phyloP scores from a whole-genome alignment of 2,329 filamentous ascomycete genomes.

The Metarhizium robertsii region DNA sequence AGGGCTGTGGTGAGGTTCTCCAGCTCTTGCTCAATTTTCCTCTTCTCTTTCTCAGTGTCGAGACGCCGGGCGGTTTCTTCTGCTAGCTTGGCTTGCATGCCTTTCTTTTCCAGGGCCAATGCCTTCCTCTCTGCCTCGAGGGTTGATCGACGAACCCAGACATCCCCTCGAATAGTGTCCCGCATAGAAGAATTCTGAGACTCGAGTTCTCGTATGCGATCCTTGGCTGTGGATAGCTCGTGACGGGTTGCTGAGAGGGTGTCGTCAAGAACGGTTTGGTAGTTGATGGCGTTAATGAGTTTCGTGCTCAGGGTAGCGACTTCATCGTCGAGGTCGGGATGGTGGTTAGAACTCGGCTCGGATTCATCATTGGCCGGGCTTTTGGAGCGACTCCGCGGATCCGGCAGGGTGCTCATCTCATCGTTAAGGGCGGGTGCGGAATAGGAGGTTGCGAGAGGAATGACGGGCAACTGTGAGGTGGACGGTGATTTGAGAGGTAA shows the following conservation, averaged over 20 bases:
- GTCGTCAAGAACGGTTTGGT: constrained; percentile 88
- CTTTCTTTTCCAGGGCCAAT: constrained; percentile 50
- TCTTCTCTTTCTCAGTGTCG: constrained; percentile 68
- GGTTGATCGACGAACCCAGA: constrained; percentile 65
- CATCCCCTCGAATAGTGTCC: constrained; percentile 61
- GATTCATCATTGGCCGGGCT: constrained; percentile 32
- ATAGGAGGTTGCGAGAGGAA: constrained; percentile 27
- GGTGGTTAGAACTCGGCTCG: constrained; percentile 27
- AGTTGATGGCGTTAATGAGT: constrained; percentile 93
- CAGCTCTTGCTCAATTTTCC: constrained; percentile 82
- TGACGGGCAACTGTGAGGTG: constrained; percentile 27
- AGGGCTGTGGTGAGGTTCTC: constrained; percentile 83
- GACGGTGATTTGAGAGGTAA: constrained; percentile 29
- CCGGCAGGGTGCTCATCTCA: constrained; percentile 61
- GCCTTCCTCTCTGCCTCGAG: constrained; percentile 63
- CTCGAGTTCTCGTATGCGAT: constrained; percentile 61
- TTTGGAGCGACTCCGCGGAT: constrained; percentile 46
- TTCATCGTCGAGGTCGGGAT: constrained; percentile 56
- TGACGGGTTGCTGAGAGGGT: constrained; percentile 72
- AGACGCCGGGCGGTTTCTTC: constrained; percentile 58
- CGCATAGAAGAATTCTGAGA: constrained; percentile 55
- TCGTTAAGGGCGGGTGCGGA: constrained; percentile 36
- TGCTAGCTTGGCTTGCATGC: constrained; percentile 46
- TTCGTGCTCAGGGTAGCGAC: constrained; percentile 90
- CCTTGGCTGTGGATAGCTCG: constrained; percentile 66